Conservation (phyloP, 345 rosid species). For the Corchorus olitorius region DNA sequence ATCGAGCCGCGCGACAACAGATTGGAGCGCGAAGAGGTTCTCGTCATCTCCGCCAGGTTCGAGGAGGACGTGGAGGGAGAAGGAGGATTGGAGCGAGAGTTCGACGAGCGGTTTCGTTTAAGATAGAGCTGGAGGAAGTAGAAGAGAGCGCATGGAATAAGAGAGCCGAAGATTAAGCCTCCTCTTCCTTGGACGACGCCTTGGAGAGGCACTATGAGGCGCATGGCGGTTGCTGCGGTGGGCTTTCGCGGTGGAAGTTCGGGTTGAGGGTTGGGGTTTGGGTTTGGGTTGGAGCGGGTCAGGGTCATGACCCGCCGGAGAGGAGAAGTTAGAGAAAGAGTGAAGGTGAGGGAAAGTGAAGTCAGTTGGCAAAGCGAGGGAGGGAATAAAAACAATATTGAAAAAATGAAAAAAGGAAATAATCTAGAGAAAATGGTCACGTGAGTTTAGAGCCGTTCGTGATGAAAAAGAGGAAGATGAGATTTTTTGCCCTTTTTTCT, state of each 20-base stretch:
- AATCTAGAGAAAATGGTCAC: background rate
- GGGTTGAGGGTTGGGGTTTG: slow-evolving; percentile 11
- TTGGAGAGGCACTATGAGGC: slow-evolving; percentile 79
- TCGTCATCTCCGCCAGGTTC: slow-evolving; percentile 47
- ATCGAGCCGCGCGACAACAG: slow-evolving; percentile 54
- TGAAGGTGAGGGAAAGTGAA: background rate
- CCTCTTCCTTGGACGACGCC: slow-evolving; percentile 85
- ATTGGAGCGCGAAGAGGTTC: slow-evolving; percentile 57
- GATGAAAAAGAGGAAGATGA: slow-evolving; percentile 1
- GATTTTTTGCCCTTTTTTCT: background rate
- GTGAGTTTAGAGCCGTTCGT: slow-evolving; percentile 16
- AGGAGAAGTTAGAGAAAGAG: background rate
- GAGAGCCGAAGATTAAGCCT: slow-evolving; percentile 75
- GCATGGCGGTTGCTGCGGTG: slow-evolving; percentile 51
- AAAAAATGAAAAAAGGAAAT: background rate
- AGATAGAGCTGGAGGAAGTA: slow-evolving; percentile 73
- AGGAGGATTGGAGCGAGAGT: slow-evolving; percentile 40
- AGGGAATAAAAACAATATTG: background rate
- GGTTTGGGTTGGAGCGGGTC: slow-evolving; percentile 15
- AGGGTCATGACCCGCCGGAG: slow-evolving; percentile 35
- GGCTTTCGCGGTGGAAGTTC: slow-evolving; percentile 13
- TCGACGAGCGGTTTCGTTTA: slow-evolving; percentile 60
- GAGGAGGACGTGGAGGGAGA: slow-evolving; percentile 47
- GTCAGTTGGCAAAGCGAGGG: background rate
- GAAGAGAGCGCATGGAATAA: slow-evolving; percentile 87